phyloP scores from a whole-genome alignment of 1,284 basidiomycete genomes.

The Phellinidium pouzarii region DNA sequence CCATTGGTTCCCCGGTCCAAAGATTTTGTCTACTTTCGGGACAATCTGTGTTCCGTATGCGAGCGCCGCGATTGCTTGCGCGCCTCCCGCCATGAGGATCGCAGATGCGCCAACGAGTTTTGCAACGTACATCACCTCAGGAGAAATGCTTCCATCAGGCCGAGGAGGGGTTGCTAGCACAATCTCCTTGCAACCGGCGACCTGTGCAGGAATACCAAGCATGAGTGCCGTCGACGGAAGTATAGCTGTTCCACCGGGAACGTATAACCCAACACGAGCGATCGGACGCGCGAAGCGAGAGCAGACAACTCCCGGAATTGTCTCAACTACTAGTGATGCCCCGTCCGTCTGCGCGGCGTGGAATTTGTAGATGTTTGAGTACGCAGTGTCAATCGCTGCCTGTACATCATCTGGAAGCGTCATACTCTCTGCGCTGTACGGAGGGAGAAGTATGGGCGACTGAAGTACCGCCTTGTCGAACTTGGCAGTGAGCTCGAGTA shows the following conservation, averaged over 20 bases:
- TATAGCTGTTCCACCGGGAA: slow-evolving; percentile 95
- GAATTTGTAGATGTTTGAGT: slow-evolving; percentile 88
- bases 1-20: slow-evolving; percentile 99
- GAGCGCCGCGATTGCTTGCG: slow-evolving; percentile 94
- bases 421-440: slow-evolving; percentile 55
- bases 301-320: slow-evolving; percentile 96
- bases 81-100: slow-evolving; percentile 91
- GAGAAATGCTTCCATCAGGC: slow-evolving; percentile 83
- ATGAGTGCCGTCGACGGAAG: slow-evolving; percentile 96
- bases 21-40: slow-evolving; percentile 99
- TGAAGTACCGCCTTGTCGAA: slow-evolving; percentile 78
- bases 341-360: slow-evolving; percentile 79
- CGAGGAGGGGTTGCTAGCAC: slow-evolving; percentile 95
- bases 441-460: slow-evolving; percentile 61
- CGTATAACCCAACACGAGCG: slow-evolving; percentile 92
- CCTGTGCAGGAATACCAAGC: slow-evolving; percentile 97
- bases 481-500: slow-evolving; percentile 87
- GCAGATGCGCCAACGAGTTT: slow-evolving; percentile 81
- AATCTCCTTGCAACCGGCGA: slow-evolving; percentile 90
- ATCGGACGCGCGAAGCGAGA: slow-evolving; percentile 92
- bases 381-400: slow-evolving; percentile 86
- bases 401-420: slow-evolving; percentile 59
- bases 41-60: slow-evolving; percentile 95
- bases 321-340: slow-evolving; percentile 79
- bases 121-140: slow-evolving; percentile 94